Percentiles rank a stretch among this genome's conserved stretches.
Evolutionary conservation across 2,329 filamentous ascomycete genomes (phyloP).

Genomic region (Fusarium torulosum): DNA sequence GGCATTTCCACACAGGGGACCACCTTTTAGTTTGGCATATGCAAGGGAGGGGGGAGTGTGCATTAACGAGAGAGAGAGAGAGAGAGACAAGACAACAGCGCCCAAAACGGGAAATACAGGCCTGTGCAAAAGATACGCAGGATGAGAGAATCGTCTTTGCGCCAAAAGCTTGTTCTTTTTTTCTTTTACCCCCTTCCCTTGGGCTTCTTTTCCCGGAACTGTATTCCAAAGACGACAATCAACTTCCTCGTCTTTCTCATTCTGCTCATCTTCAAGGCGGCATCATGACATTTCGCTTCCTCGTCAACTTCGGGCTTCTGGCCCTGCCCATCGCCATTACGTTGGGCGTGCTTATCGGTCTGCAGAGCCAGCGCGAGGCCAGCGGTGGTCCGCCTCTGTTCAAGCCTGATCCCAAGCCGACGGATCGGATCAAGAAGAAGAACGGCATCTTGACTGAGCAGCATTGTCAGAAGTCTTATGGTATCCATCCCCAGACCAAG

Average conservation of each 20-base stretch:
- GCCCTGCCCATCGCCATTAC: constrained; percentile 64
- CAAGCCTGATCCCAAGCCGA: constrained; percentile 40
- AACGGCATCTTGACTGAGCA: constrained; percentile 36
- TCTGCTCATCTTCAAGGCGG: background rate
- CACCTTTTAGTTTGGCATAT: background rate
- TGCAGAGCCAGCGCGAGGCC: constrained; percentile 59
- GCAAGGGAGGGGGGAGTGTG: constrained; percentile 20
- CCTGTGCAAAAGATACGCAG: constrained; percentile 24
- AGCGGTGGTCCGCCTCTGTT: constrained; percentile 61
- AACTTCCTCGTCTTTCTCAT: constrained; percentile 1
- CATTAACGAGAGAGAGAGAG: background rate
- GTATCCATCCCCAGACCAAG: constrained; percentile 59
- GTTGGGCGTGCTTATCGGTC: constrained; percentile 62
- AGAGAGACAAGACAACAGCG: background rate
- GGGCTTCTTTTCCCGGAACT: background rate
- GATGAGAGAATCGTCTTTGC: background rate
- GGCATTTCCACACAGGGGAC: constrained; percentile 10
- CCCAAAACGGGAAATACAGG: constrained; percentile 7
- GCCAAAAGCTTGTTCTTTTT: constrained; percentile 26
- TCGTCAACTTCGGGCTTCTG: constrained; percentile 64
- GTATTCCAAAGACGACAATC: background rate
- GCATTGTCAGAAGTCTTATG: constrained; percentile 49
- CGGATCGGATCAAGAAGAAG: constrained; percentile 41
- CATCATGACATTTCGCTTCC: constrained; percentile 56
- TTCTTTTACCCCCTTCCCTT: constrained; percentile 9